Evolutionary conservation across 306 rosid species (phyloP).

Genomic region (Glycine tomentella): DNA sequence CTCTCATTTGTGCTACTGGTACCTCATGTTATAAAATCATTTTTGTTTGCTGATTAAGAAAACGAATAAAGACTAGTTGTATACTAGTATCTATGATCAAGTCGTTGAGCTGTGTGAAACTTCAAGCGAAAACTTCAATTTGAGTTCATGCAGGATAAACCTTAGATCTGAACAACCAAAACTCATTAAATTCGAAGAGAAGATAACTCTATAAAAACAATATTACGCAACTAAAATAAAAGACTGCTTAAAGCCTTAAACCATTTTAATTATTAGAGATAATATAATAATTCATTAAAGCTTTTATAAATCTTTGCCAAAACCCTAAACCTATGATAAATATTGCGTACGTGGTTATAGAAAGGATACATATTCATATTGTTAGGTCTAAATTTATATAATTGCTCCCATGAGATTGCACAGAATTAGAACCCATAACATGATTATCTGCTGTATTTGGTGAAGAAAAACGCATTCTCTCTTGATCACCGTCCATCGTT

Average conservation of each 20-base stretch:
- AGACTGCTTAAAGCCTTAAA: too few species aligned
- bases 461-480: conserved; percentile 35
- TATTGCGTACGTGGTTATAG: not conserved
- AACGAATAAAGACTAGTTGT: too few species aligned
- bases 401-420: conserved; percentile 38
- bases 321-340: not conserved
- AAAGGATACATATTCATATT: conserved; percentile 48
- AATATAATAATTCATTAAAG: not conserved
- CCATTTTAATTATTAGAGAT: not conserved
- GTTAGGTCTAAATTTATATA: conserved; percentile 70
- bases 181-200: not conserved
- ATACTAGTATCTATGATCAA: too few species aligned
- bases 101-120: too few species aligned
- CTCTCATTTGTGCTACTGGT: too few species aligned
- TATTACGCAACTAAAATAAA: not conserved
- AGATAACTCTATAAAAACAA: not conserved
- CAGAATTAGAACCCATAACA: conserved; percentile 44
- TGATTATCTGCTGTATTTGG: conserved; percentile 15
- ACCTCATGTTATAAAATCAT: too few species aligned
- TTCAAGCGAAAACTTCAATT: too few species aligned
- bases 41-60: too few species aligned
- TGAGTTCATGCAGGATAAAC: too few species aligned
- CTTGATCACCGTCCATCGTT: conserved; percentile 36
- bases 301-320: not conserved
- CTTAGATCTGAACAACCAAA: not conserved